Evolutionary conservation across 78 protist genomes (phyloP).

Genomic region (Cavenderia fasciculata): DNA sequence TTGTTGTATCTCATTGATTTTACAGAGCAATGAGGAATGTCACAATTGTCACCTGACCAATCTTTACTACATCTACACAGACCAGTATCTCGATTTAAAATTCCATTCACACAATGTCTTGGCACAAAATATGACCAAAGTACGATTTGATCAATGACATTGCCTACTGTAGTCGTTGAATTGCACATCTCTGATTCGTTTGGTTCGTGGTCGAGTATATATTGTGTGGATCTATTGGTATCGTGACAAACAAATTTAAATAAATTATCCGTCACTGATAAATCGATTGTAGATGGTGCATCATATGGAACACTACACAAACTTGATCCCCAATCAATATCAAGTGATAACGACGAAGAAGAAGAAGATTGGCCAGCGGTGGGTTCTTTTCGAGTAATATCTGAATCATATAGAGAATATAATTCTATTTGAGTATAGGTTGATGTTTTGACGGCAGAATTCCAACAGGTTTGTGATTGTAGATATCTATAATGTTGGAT

Average conservation of each 20-base stretch:
- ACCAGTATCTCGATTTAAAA: neutral
- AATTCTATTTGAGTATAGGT: neutral
- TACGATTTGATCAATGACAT: neutral
- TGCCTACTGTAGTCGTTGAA: neutral
- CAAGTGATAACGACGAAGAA: no score
- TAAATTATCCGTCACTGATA: neutral
- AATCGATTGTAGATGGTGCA: neutral
- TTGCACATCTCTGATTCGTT: neutral
- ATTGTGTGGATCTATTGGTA: neutral
- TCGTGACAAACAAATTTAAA: conserved; percentile 2
- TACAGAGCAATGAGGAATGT: no score
- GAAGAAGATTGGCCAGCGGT: no score
- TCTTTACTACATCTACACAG: neutral
- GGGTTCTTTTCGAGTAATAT: no score
- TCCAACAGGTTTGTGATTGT: conserved; percentile 22
- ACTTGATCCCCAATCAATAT: neutral
- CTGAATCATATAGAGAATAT: no score
- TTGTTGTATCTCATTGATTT: no score
- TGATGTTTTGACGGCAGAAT: neutral
- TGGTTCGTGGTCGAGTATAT: neutral
- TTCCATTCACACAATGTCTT: conserved; percentile 35
- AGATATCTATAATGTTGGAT: neutral
- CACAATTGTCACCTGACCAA: no score
- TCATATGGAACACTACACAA: neutral
- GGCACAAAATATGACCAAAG: neutral